Conservation (phyloP, 2,329 filamentous ascomycete genomes). For the Colletotrichum shisoi region DNA sequence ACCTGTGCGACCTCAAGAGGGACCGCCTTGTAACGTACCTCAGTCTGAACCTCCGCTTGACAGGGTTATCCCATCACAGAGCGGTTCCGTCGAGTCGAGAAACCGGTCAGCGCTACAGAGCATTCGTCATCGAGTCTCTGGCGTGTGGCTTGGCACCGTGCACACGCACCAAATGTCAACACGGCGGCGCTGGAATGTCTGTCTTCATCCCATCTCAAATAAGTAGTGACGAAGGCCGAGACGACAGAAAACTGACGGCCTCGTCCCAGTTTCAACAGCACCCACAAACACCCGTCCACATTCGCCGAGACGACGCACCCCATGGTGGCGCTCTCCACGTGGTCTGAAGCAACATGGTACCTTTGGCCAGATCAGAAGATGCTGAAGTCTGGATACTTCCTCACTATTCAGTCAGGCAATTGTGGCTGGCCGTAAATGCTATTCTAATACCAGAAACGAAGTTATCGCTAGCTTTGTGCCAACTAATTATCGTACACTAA, state of each 20-base stretch:
- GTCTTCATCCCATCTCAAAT: constrained; percentile 2
- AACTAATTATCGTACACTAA: background rate
- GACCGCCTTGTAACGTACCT: too few species aligned
- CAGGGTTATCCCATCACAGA: background rate
- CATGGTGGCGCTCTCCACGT: constrained; percentile 26
- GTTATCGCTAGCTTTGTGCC: constrained; percentile 1
- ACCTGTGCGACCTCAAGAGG: too few species aligned
- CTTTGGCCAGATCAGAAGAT: constrained; percentile 1
- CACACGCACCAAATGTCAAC: background rate
- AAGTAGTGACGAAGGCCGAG: background rate
- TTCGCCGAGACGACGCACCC: background rate
- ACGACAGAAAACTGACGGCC: constrained; percentile 3
- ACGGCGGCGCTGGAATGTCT: constrained; percentile 9
- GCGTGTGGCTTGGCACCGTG: constrained; percentile 19
- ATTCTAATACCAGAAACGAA: constrained; percentile 8
- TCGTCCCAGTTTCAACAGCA: constrained; percentile 1
- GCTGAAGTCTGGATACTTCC: background rate
- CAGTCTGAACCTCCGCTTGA: too few species aligned
- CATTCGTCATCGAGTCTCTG: background rate
- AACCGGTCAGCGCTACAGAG: background rate
- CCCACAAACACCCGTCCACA: background rate
- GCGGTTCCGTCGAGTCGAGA: constrained; percentile 1
- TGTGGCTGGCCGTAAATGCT: constrained; percentile 5
- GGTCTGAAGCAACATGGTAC: constrained; percentile 16
- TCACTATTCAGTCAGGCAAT: background rate